These are phyloP conservation scores for Silene latifolia DNA, from an alignment of 148 eudicot genomes.

Conservation along the genomic window DNA sequence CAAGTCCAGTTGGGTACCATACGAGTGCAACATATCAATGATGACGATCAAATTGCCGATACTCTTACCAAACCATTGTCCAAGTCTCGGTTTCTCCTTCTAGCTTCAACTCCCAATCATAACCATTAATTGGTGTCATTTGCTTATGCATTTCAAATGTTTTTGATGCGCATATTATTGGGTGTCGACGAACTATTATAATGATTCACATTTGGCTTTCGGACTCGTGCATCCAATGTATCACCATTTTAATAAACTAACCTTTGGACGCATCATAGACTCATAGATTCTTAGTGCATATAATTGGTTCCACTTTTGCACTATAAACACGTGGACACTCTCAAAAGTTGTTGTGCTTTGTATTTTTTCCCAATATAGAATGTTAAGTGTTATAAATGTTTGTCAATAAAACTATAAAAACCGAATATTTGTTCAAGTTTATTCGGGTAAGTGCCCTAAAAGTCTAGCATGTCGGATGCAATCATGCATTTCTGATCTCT, in stretches of 20 bases:
- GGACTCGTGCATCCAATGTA: neutral
- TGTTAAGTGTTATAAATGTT: no score
- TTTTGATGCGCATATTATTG: neutral
- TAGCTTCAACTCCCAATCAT: no score
- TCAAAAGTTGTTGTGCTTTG: no score
- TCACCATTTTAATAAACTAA: neutral
- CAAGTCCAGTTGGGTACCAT: no score
- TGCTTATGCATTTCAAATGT: neutral
- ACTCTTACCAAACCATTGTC: no score
- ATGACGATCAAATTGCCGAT: no score
- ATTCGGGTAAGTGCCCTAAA: neutral
- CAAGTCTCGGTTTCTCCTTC: no score
- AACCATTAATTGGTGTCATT: no score
- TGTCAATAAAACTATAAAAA: no score
- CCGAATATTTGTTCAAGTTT: neutral
- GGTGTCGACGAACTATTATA: neutral
- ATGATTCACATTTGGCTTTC: slow-evolving; percentile 2
- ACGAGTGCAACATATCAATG: no score
- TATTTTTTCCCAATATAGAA: no score
- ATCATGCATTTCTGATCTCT: no score
- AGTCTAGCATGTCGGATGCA: neutral
- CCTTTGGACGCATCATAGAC: neutral
- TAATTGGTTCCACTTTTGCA: neutral
- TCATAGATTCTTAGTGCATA: neutral
- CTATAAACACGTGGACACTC: neutral